A percentile compares a stretch with the other conserved stretches of the same genome.
phyloP scores from a whole-genome alignment of 2,329 filamentous ascomycete genomes.

The Venturia asperata region DNA sequence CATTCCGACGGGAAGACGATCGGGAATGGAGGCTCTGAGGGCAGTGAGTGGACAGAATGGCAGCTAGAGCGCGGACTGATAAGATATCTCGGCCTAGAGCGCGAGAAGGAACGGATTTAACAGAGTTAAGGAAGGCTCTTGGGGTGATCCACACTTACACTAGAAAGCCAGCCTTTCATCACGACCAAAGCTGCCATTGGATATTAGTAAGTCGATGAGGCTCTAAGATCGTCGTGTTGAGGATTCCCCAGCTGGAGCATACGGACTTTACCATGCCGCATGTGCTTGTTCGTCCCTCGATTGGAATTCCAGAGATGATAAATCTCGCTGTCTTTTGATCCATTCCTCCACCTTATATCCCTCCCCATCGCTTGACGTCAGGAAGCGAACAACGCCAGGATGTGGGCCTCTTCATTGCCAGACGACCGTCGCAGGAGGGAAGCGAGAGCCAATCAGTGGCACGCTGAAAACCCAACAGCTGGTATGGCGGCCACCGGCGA shows the following conservation, averaged over 20 bases:
- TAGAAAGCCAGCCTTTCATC: neutral
- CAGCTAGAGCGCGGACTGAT: neutral
- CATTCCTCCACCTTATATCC: neutral
- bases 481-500: neutral
- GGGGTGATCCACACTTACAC: neutral
- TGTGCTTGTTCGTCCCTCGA: neutral
- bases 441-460: conserved; percentile 14
- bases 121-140: neutral
- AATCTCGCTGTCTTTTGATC: neutral
- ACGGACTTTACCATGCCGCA: neutral
- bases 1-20: neutral
- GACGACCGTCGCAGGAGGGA: conserved; percentile 7
- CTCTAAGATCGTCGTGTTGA: neutral
- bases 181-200: conserved; percentile 6
- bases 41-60: neutral
- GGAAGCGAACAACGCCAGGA: neutral
- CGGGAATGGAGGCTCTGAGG: neutral
- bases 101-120: neutral
- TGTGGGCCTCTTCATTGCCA: conserved; percentile 12
- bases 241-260: neutral
- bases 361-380: neutral
- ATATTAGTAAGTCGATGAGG: conserved; percentile 3
- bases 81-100: neutral
- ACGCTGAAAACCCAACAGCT: neutral
- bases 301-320: neutral